phyloP scores from a whole-genome alignment of 768 basidiomycete species.

The Pisolithus orientalis region DNA sequence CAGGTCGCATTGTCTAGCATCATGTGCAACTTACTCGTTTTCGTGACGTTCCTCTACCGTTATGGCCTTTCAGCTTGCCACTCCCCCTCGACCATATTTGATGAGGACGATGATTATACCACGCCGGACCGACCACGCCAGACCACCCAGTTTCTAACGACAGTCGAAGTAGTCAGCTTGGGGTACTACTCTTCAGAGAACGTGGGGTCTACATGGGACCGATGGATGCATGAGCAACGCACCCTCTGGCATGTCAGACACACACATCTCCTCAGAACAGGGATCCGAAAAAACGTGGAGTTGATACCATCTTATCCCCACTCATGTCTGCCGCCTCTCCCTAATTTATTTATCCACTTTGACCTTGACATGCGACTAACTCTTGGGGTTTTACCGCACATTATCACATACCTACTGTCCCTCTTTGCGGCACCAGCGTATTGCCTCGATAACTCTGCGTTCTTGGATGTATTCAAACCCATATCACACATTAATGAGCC shows the following conservation, averaged over 20 bases:
- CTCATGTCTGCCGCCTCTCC: too few relatives aligned
- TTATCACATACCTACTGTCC: too few relatives aligned
- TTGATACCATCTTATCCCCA: neutral
- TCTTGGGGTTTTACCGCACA: too few relatives aligned
- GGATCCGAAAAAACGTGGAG: neutral
- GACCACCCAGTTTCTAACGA: slow-evolving; percentile 9
- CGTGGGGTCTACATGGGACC: neutral
- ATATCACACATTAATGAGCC: too few relatives aligned
- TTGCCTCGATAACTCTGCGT: too few relatives aligned
- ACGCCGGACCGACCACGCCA: neutral
- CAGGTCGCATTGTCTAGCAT: slow-evolving; percentile 13
- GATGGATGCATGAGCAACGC: neutral
- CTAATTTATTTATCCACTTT: too few relatives aligned
- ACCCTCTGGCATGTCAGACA: too few relatives aligned
- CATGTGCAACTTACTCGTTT: slow-evolving; percentile 19
- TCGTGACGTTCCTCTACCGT: slow-evolving; percentile 13
- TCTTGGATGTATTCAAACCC: too few relatives aligned
- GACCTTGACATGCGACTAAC: too few relatives aligned
- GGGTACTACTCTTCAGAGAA: neutral
- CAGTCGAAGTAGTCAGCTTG: slow-evolving; percentile 1
- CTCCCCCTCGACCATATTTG: neutral
- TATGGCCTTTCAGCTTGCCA: neutral
- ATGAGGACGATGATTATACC: slow-evolving; percentile 4
- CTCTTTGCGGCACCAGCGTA: too few relatives aligned
- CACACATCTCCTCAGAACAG: too few relatives aligned